Evolutionary conservation across 352 stramenopile species (phyloP), one percentile per base, ranked within the genome.

Genomic region (Pythium pectinolyticum): DNA sequence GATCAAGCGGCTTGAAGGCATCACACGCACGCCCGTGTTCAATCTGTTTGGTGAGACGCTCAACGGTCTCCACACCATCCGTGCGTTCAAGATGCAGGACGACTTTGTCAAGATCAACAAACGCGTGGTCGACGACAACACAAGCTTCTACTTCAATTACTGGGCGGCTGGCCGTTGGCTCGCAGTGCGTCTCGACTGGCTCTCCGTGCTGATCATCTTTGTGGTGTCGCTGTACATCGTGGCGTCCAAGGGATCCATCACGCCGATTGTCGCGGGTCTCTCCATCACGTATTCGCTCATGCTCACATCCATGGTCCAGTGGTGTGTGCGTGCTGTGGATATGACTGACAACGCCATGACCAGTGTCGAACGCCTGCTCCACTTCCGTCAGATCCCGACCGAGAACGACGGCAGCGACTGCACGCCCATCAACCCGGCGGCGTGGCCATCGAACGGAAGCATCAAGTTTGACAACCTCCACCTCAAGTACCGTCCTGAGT

Each of bases 1-100:
- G 63, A 64, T 99, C 17, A 97, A 98, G 77, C 85, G 96, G 7
- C 79, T 99, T 17, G 97, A 99, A 62, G 88, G 87, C 14, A 73
- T 98, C 52, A 82, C 74, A 4, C 71, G 72, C 12, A 82, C 88
- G 15, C 96, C 97, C 2, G 87, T 99, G 37, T 98, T 97, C 74
- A 84, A 86, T 9, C 73, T 98, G 34, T 79, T 99, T 30, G 82
- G 80, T 6, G 95, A 99, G 73, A 97, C 83, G 5, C 71, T 99
- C 7, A 85, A 84, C 40, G 97, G 96, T 7, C 80, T 99, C 14
- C 66, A 86, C 3, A 98, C 90, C 0, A 98, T 99, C n/a, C 87
- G 95, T 39, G 75, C 86, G 48, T 81, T 80, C 69, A 70, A 73
- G 22, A 82, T 84, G 75, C 62, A 70, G 4, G 43, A 72, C 0